Percentiles rank a stretch among this genome's conserved stretches.
phyloP scores from a whole-genome alignment of 768 basidiomycete genomes.

The Russula foetens region DNA sequence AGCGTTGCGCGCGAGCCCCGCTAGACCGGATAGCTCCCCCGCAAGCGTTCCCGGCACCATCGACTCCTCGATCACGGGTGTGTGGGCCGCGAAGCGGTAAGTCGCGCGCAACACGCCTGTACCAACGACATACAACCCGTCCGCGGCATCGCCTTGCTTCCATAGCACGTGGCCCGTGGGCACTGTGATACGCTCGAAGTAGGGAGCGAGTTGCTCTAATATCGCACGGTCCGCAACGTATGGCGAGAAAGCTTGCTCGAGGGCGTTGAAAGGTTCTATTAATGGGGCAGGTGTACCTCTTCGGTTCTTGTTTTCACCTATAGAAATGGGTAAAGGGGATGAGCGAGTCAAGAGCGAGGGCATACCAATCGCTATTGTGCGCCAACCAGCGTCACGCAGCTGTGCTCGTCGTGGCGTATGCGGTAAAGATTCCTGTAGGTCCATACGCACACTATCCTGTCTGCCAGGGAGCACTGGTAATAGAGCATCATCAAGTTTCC shows the following conservation, averaged over 20 bases:
- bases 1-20: constrained; percentile 74
- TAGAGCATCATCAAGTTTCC: neutral
- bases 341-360: neutral
- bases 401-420: constrained; percentile 17
- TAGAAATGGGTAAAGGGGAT: neutral
- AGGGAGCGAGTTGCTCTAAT: constrained; percentile 57
- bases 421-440: constrained; percentile 9
- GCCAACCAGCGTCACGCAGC: constrained; percentile 17
- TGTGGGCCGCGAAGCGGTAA: constrained; percentile 66
- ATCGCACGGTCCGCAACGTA: constrained; percentile 50
- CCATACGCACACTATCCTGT: constrained; percentile 7
- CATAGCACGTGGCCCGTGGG: constrained; percentile 60
- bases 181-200: constrained; percentile 58
- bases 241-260: constrained; percentile 73
- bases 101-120: constrained; percentile 77
- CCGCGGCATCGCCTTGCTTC: constrained; percentile 65
- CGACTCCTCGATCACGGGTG: constrained; percentile 67
- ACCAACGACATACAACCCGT: constrained; percentile 86
- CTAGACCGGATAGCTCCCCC: constrained; percentile 82
- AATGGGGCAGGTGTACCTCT: neutral
- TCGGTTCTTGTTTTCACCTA: constrained; percentile 12
- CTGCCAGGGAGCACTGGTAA: constrained; percentile 16
- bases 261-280: constrained; percentile 51
- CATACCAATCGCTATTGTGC: constrained; percentile 15
- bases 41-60: constrained; percentile 93